A percentile compares a stretch with the other conserved stretches of the same genome.
Conservation (phyloP, 352 stramenopile species). For the Pythium brachiatum region DNA sequence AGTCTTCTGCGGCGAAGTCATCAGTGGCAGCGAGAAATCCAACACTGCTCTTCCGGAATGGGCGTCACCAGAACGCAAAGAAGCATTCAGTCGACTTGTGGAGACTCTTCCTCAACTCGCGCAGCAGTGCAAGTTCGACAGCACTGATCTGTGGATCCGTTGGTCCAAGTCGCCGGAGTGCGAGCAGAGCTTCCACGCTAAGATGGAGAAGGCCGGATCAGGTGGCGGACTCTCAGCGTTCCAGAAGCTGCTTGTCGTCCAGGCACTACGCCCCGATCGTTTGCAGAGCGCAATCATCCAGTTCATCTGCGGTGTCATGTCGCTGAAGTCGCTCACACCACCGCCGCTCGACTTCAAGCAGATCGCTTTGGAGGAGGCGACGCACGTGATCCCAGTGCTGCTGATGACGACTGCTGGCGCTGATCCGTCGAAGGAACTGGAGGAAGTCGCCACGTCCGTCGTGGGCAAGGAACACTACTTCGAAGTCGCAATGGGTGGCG, state of each 20-base stretch:
- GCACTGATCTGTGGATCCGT: conserved; percentile 82
- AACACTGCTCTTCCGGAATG: conserved; percentile 53
- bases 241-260: conserved; percentile 92
- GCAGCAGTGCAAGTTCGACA: conserved; percentile 81
- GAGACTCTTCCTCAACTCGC: conserved; percentile 70
- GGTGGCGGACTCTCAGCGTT: conserved; percentile 77
- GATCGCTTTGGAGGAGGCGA: conserved; percentile 65
- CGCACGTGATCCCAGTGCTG: conserved; percentile 80
- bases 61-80: conserved; percentile 82
- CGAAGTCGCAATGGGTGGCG: conserved; percentile 94
- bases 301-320: conserved; percentile 88
- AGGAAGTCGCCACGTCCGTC: conserved; percentile 84
- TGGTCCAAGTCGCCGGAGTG: conserved; percentile 89
- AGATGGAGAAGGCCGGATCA: conserved; percentile 60
- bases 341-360: conserved; percentile 76
- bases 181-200: conserved; percentile 89
- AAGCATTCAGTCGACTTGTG: conserved; percentile 76
- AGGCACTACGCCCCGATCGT: conserved; percentile 88
- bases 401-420: conserved; percentile 92
- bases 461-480: conserved; percentile 91
- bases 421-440: conserved; percentile 92
- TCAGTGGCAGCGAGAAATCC: conserved; percentile 36
- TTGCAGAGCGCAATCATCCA: conserved; percentile 88
- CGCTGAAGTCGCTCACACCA: conserved; percentile 85
- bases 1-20: conserved; percentile 88